Evolutionary conservation across 2,329 filamentous ascomycete genomes (phyloP).

Genomic region (Xylaria sp.): DNA sequence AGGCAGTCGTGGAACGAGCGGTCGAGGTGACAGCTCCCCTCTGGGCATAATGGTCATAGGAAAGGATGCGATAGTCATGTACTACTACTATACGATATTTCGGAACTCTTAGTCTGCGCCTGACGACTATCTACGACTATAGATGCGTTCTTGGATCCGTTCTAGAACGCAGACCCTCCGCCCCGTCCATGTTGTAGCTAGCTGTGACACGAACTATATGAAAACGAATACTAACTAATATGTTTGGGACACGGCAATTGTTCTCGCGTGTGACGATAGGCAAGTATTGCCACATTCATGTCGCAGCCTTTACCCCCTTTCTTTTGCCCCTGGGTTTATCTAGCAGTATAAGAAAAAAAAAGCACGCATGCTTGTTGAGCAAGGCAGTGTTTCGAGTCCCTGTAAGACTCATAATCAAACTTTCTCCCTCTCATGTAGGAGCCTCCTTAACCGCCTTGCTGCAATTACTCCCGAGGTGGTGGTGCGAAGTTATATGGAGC

Average conservation of each 20-base stretch:
- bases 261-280: background rate
- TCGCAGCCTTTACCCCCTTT: background rate
- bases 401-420: background rate
- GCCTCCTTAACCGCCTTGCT: background rate
- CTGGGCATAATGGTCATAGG: conserved; percentile 57
- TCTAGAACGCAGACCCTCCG: background rate
- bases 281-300: conserved; percentile 1
- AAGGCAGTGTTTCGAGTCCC: background rate
- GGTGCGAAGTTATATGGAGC: background rate
- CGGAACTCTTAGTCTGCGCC: background rate
- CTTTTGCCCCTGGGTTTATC: background rate
- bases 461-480: background rate
- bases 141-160: background rate
- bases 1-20: conserved; percentile 88
- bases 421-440: background rate
- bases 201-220: background rate
- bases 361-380: background rate
- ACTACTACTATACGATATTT: conserved; percentile 19
- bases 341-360: background rate
- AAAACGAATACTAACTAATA: background rate
- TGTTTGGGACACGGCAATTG: background rate
- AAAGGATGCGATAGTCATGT: conserved; percentile 34
- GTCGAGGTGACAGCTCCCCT: conserved; percentile 87
- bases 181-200: background rate
- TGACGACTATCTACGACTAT: conserved; percentile 9